A percentile compares a stretch with the other conserved stretches of the same genome.
These are phyloP conservation scores for Sinapis alba DNA, from an alignment of 441 rosid genomes.

Conservation along the genomic window DNA sequence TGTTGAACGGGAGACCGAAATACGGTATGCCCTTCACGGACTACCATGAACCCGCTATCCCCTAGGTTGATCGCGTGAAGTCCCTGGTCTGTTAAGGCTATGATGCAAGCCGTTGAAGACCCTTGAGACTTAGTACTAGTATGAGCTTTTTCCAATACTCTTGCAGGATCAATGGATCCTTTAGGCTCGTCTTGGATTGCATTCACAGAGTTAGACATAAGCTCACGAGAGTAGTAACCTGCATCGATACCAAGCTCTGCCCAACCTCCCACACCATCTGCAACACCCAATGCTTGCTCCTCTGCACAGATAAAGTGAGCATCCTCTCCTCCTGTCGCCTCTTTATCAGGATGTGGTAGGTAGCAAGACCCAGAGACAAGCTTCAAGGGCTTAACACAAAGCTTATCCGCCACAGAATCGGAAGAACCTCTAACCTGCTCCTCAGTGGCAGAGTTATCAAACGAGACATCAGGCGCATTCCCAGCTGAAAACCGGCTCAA, in stretches of 20 bases:
- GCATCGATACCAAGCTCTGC: conserved; percentile 86
- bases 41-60: conserved; percentile 92
- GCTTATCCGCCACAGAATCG: conserved; percentile 47
- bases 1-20: conserved; percentile 89
- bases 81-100: conserved; percentile 77
- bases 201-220: conserved; percentile 79
- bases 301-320: conserved; percentile 83
- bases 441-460: conserved; percentile 56
- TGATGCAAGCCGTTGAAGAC: conserved; percentile 88
- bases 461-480: conserved; percentile 71
- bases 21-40: conserved; percentile 81
- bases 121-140: conserved; percentile 81
- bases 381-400: conserved; percentile 54
- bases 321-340: conserved; percentile 91
- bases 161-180: conserved; percentile 74
- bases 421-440: conserved; percentile 55
- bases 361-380: conserved; percentile 80
- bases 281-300: conserved; percentile 86
- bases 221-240: conserved; percentile 78
- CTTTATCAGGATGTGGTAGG: conserved; percentile 95
- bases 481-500: conserved; percentile 56
- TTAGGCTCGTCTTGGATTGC: conserved; percentile 84
- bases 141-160: conserved; percentile 86
- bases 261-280: conserved; percentile 99
- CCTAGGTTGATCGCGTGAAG: conserved; percentile 78